Percentiles rank a stretch among this genome's conserved stretches.
These are phyloP conservation scores for Rhodotorula sp. DNA, from an alignment of 1,284 basidiomycete genomes.

Conservation along the genomic window DNA sequence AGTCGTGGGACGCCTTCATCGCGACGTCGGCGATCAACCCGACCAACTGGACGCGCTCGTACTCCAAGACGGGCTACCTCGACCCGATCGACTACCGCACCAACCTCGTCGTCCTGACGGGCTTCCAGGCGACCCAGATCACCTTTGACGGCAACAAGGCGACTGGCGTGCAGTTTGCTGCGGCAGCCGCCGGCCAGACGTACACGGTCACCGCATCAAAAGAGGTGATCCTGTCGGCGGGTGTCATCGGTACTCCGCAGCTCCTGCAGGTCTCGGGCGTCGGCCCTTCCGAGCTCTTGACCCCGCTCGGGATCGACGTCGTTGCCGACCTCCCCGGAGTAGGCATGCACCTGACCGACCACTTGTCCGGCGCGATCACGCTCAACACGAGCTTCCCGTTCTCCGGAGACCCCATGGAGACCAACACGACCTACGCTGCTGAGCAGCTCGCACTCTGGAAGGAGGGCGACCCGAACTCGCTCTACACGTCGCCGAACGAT, in stretches of 20 bases:
- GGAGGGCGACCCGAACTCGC: conserved; percentile 47
- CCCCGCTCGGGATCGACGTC: conserved; percentile 56
- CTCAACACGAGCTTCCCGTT: conserved; percentile 38
- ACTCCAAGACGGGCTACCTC: conserved; percentile 58
- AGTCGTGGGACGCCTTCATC: conserved; percentile 58
- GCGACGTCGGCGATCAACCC: conserved; percentile 66
- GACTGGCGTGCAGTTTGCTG: conserved; percentile 59
- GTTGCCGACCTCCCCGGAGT: conserved; percentile 58
- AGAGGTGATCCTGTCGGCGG: conserved; percentile 64
- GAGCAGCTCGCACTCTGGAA: conserved; percentile 42
- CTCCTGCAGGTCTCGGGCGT: conserved; percentile 70
- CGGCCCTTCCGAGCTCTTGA: conserved; percentile 61
- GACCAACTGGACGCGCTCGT: conserved; percentile 49
- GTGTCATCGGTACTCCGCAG: conserved; percentile 52
- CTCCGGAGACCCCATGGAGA: conserved; percentile 42
- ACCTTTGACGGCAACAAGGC: conserved; percentile 56
- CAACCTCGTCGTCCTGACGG: conserved; percentile 64
- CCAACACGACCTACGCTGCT: conserved; percentile 39
- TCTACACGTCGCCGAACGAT: conserved; percentile 66
- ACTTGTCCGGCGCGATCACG: conserved; percentile 42
- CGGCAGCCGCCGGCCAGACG: conserved; percentile 44
- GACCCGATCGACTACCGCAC: conserved; percentile 54
- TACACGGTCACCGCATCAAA: conserved; percentile 57
- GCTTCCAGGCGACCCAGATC: conserved; percentile 63
- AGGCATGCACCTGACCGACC: conserved; percentile 47